Evolutionary conservation across 164 flowering plant species (phyloP), one percentile per base, ranked within the genome.

Genomic region (Piper betle): DNA sequence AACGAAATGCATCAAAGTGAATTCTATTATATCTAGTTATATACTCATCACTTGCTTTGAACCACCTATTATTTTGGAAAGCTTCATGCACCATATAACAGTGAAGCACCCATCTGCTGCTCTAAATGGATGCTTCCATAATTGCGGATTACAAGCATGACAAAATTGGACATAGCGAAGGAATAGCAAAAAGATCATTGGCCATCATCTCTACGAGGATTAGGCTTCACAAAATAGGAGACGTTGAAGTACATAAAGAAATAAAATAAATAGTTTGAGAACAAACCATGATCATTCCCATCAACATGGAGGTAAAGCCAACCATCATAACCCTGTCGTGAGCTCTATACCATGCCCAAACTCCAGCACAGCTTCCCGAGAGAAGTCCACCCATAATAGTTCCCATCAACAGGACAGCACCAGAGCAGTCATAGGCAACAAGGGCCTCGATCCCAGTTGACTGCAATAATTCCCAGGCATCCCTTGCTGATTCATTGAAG

Each of bases 371-470:
- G 42, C 97, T 90, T 61, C 99, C 99, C 16, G 91, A 72, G 42
- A 91, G 72, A 42, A 91, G 95, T 52, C 99, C 99, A 42, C 99
- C 95, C 75, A 90, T 75, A 41, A 88, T 13, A 11, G 91, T 86
- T n/a, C 91, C 85, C 99, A 94, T 94, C 63, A 94, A 72, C 16
- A 94, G 74, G 71, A 94, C 95, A 37, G 99, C 95, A 59, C 99
- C 99, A n/a, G 96, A 94, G 74, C 99, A 93, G 75, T 93, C 99
- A 69, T 94, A 94, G 25, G 96, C 99, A 64, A 94, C 65, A n/a
- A 94, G 92, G 37, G 97, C 91, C 73, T 94, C 99, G 16, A 94
- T 94, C n/a, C 99, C 99, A 58, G 99, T 94, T 65, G 99, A 91
- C 75, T 94, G 99, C 62, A 94, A 91, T 68, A 94, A 71, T 69